Base-by-base conservation (phyloP, 345 rosid species). In the Cardamine resedifolia region DNA sequence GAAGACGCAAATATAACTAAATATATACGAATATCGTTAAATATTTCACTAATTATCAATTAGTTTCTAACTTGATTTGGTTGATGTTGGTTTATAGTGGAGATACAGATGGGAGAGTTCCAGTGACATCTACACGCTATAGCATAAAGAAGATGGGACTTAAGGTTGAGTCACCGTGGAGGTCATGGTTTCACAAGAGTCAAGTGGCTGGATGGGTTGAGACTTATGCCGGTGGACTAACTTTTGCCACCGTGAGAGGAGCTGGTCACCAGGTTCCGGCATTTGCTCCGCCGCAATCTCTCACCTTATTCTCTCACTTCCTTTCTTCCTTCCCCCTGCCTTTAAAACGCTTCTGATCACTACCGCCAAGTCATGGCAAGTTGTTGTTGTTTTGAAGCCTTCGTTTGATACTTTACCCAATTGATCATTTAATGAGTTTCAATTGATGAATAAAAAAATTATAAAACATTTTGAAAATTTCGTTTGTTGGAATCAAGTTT, bases 51-150 rank as follows among this genome's bases (percentile, higher is more conserved):
- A 20, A 31, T 14, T 52, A 49, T 18, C 7, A 19, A 27, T 4
- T 70, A 24, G 36, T 2, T 21, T 18, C 28, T 23, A 52, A 26
- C 0, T 0, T 6, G 3, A 21, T 27, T 30, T 61, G 62, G 51
- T 41, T 0, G 1, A 7, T 20, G 30, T 8, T 60, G 44, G 56
- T 26, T 72, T n/a, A 74, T 77, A 88, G 97, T 26, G 97, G 97
- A 7, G 97, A 91, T 64, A 85, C 91, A 3, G 96, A 91, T 74
- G 96, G 93, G 64, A 87, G 97, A 70, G 87, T 89, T 34, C 96
- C 97, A 0, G 96, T 89, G 60, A 89, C 96, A 34, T 77, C 90
- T 24, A 91, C 90, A 7, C 84, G 93, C 31, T 89, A 86, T 71
- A 81, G 86, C 74, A 71, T 91, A 70, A 87, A 82, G 39, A 83